Percentiles rank a stretch among this genome's conserved stretches.
These are phyloP conservation scores for Fusarium duplospermum DNA, from an alignment of 2,329 filamentous ascomycete genomes.

Conservation along the genomic window DNA sequence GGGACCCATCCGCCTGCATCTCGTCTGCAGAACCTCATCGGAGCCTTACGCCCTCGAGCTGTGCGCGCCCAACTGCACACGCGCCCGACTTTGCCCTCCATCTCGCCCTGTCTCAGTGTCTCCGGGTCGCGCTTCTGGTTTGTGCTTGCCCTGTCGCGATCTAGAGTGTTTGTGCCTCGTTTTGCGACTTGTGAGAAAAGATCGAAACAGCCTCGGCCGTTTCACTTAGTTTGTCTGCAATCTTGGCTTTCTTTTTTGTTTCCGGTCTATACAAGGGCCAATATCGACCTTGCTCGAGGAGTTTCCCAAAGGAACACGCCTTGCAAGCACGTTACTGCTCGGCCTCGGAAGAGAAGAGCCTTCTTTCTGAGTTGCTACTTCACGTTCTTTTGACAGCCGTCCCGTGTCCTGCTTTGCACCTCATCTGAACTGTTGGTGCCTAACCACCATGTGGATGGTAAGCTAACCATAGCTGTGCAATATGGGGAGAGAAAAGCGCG, in stretches of 20 bases:
- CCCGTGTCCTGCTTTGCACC: constrained; percentile 14
- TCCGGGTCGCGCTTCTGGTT: constrained; percentile 36
- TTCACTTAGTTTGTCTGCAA: constrained; percentile 30
- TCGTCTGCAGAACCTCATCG: constrained; percentile 39
- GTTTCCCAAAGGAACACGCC: constrained; percentile 18
- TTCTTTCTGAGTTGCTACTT: constrained; percentile 34
- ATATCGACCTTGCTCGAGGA: constrained; percentile 18
- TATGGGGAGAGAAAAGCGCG: constrained; percentile 54
- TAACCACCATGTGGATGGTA: constrained; percentile 41
- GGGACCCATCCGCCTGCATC: constrained; percentile 38
- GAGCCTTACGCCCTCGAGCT: constrained; percentile 42
- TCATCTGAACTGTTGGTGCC: constrained; percentile 24
- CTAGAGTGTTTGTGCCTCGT: constrained; percentile 37
- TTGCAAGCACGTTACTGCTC: constrained; percentile 25
- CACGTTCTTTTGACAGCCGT: constrained; percentile 24
- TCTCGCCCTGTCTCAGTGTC: constrained; percentile 34
- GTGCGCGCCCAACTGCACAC: constrained; percentile 44
- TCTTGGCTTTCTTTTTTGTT: constrained; percentile 23
- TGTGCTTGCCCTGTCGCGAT: constrained; percentile 30
- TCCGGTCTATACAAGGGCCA: neutral
- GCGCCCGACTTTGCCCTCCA: constrained; percentile 36
- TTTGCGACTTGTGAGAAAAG: constrained; percentile 33
- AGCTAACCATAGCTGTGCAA: constrained; percentile 41
- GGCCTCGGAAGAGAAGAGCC: constrained; percentile 27
- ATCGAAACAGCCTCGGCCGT: constrained; percentile 36